Evolutionary conservation across 2,329 filamentous ascomycete genomes (phyloP), one percentile per base, ranked within the genome.

Genomic region (Cladosporium sphaerospermum): DNA sequence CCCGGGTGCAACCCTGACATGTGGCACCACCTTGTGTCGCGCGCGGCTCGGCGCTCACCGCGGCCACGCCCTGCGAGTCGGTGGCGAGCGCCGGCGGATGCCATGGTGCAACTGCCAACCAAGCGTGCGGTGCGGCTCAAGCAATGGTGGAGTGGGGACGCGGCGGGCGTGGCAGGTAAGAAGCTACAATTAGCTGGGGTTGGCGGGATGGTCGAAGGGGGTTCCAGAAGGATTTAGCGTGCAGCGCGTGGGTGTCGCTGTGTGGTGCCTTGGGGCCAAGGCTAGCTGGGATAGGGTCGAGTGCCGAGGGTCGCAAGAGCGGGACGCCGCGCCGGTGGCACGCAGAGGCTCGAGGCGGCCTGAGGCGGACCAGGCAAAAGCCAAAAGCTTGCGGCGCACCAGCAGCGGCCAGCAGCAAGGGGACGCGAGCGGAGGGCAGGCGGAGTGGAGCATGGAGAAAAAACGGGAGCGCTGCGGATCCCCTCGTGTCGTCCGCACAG

Each of bases 101-200:
- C 23, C 23, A 28, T 28, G 23, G 23, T 28, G 23, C 23, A 7
- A 28, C 23, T 7, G 10, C n/a, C 16, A 10, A 42, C 48, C 48
- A 51, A 43, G 48, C 48, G 32, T 51, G 48, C 28, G 33, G 39
- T 51, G 48, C 48, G 48, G 48, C 48, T 51, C 48, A 51, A 51
- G 48, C 48, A 51, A 31, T 51, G 48, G 31, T 44, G 31, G 3
- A 16, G 40, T 44, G 48, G 48, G 18, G 18, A 14, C 13, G 39
- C 10, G 8, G 40, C 32, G 39, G 44, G 48, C 39, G 46, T 47
- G 45, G 18, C 45, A 31, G 34, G 45, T 18, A 28, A 50, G 47
- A 50, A 50, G 39, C 39, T 50, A 41, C 39, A 42, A 19, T 51
- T 51, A 44, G 40, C n/a, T 40, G 48, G 19, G 34, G 36, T 18